A percentile compares a stretch with the other conserved stretches of the same genome.
Conservation (phyloP, 2,329 filamentous ascomycete species). For the Clonostachys sp. region DNA sequence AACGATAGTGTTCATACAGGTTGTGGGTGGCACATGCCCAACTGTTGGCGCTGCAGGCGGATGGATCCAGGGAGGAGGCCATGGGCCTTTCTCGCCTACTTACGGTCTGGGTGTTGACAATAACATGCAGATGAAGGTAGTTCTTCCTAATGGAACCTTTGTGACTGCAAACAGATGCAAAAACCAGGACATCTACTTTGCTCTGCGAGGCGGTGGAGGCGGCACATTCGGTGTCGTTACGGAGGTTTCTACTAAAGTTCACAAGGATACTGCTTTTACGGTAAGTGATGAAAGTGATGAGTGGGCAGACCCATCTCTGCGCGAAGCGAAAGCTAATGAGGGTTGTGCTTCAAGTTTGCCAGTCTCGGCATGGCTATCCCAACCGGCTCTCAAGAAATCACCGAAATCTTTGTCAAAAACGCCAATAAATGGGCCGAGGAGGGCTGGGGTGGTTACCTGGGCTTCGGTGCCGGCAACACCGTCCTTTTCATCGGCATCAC, state of each 20-base stretch:
- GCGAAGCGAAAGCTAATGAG: neutral
- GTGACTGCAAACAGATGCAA: slow-evolving; percentile 9
- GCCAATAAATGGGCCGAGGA: too few relatives aligned
- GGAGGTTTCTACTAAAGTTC: neutral
- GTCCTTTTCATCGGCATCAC: too few relatives aligned
- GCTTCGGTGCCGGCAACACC: slow-evolving; percentile 17
- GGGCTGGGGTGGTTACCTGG: too few relatives aligned
- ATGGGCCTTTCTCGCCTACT: slow-evolving; percentile 3
- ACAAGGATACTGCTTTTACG: neutral
- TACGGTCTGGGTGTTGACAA: slow-evolving; percentile 7
- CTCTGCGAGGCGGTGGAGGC: slow-evolving; percentile 41
- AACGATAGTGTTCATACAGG: neutral
- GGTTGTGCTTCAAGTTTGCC: neutral
- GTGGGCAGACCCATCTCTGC: neutral
- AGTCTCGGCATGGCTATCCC: neutral
- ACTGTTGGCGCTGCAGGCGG: slow-evolving; percentile 5
- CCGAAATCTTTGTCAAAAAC: too few relatives aligned
- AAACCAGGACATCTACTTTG: slow-evolving; percentile 48
- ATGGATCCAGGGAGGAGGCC: slow-evolving; percentile 5
- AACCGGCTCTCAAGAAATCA: neutral
- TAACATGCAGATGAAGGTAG: slow-evolving; percentile 5
- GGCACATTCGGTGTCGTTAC: slow-evolving; percentile 43
- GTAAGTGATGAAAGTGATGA: too few relatives aligned
- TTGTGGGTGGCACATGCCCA: neutral
- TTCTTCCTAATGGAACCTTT: slow-evolving; percentile 2